These are phyloP conservation scores for Syzygium oleosum DNA, from an alignment of 345 rosid genomes.

Conservation along the genomic window DNA sequence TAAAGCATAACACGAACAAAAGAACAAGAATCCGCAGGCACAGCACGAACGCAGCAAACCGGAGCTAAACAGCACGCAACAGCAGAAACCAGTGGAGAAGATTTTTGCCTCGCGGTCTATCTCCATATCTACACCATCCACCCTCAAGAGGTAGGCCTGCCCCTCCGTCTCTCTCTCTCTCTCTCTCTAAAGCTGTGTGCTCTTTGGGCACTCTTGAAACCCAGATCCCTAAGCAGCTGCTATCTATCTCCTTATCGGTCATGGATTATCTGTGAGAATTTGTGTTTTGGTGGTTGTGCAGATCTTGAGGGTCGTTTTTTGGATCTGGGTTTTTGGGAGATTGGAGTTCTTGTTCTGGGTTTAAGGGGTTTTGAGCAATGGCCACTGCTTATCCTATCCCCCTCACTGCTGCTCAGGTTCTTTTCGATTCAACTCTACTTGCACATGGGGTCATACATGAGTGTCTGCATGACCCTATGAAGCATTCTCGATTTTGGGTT, in stretches of 20 bases:
- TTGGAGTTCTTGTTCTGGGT: background rate
- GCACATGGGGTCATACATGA: background rate
- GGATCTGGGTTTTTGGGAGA: slow-evolving; percentile 2
- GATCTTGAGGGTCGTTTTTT: slow-evolving; percentile 3
- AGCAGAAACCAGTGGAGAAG: background rate
- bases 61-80: background rate
- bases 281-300: background rate
- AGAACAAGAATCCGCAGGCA: background rate
- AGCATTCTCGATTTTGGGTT: background rate
- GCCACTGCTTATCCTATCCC: slow-evolving; percentile 27
- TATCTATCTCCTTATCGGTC: background rate
- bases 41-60: background rate
- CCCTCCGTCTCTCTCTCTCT: background rate
- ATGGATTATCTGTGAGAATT: background rate
- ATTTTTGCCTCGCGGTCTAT: background rate
- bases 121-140: background rate
- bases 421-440: background rate
- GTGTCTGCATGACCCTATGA: background rate
- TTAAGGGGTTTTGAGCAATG: slow-evolving; percentile 14
- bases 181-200: background rate
- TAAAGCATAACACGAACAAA: background rate
- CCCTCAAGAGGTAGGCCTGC: background rate
- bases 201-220: background rate
- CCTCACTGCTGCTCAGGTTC: slow-evolving; percentile 33
- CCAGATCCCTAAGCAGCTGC: background rate